phyloP scores from a whole-genome alignment of 2,329 filamentous ascomycete genomes.

The Beauveria medogensis region DNA sequence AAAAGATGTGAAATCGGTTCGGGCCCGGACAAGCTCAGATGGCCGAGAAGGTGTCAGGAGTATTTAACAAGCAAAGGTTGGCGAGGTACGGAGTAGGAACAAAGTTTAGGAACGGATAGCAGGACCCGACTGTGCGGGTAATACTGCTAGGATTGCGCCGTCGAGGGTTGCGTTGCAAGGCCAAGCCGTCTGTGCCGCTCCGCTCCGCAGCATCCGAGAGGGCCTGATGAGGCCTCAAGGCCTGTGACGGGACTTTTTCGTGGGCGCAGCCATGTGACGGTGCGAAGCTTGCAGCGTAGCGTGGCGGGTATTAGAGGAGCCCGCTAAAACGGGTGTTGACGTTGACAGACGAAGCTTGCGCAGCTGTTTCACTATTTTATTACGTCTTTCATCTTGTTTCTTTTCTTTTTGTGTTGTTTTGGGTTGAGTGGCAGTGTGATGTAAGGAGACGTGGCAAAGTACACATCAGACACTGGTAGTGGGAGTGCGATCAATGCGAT shows the following conservation, averaged over 20 bases:
- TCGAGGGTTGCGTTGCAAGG: neutral
- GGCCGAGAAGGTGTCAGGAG: neutral
- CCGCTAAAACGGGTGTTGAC: conserved; percentile 3
- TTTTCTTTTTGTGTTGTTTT: neutral
- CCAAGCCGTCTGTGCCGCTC: neutral
- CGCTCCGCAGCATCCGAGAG: conserved; percentile 12
- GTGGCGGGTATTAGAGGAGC: neutral
- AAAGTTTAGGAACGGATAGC: too few relatives aligned
- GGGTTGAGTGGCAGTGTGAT: neutral
- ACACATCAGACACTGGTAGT: neutral
- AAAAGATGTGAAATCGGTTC: conserved; percentile 2
- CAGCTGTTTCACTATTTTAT: neutral
- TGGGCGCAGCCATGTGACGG: conserved; percentile 14
- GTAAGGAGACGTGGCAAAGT: neutral
- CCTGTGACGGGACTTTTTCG: conserved; percentile 14
- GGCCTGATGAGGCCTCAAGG: neutral
- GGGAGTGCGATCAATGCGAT: neutral
- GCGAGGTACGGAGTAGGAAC: neutral
- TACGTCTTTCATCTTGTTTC: neutral
- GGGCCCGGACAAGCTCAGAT: neutral
- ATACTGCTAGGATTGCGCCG: neutral
- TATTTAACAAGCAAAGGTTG: neutral
- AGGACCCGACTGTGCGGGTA: neutral
- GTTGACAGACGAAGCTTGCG: neutral
- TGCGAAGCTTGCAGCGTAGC: neutral